phyloP scores from a whole-genome alignment of 768 basidiomycete genomes.

The Auriscalpium vulgare region DNA sequence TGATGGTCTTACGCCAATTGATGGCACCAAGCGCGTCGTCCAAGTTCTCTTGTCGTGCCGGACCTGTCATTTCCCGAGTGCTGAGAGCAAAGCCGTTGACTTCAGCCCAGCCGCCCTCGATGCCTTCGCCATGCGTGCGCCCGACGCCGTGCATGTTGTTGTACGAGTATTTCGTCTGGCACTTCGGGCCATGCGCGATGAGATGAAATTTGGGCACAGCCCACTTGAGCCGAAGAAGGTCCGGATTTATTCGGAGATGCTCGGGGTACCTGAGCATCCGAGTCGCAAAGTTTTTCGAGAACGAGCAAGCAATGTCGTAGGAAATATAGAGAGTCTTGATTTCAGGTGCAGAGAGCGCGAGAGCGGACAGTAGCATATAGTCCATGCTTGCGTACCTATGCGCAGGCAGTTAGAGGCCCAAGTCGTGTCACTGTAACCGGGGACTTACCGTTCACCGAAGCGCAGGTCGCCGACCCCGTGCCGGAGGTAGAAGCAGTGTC shows the following conservation, averaged over 20 bases:
- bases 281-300: background rate
- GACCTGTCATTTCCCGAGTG: slow-evolving; percentile 11
- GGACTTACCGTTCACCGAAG: background rate
- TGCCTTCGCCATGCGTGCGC: slow-evolving; percentile 13
- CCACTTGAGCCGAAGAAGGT: background rate
- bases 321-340: background rate
- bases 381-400: too few relatives aligned
- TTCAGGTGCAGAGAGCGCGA: too few relatives aligned
- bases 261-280: background rate
- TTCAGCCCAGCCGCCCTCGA: slow-evolving; percentile 14
- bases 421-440: too few relatives aligned
- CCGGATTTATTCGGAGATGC: background rate
- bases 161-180: slow-evolving; percentile 12
- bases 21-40: slow-evolving; percentile 4
- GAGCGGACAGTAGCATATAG: too few relatives aligned
- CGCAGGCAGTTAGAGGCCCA: too few relatives aligned
- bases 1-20: slow-evolving; percentile 9
- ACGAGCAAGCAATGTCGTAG: slow-evolving; percentile 1
- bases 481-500: background rate
- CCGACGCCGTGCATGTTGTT: slow-evolving; percentile 7
- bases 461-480: background rate
- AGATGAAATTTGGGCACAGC: slow-evolving; percentile 11
- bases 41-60: slow-evolving; percentile 6
- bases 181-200: slow-evolving; percentile 10
- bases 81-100: slow-evolving; percentile 3